Conservation (phyloP, 805 yeast genomes). For the Candida lessepsii region DNA sequence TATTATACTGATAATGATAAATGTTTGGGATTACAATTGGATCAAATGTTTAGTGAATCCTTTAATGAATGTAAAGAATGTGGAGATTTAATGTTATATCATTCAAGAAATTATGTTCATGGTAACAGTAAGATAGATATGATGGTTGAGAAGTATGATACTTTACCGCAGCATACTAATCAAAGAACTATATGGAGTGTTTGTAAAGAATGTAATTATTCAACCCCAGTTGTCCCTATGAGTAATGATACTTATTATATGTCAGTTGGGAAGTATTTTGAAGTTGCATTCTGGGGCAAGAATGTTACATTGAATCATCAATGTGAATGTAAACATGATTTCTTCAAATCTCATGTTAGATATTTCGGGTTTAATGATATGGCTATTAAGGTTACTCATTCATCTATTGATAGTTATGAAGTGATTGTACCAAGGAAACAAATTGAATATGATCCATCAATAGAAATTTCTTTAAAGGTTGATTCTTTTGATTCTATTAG, state of each 20-base stretch:
- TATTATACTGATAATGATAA: conserved; percentile 90
- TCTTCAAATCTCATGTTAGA: conserved; percentile 75
- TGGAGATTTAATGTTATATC: conserved; percentile 66
- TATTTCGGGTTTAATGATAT: conserved; percentile 80
- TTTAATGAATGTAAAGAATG: conserved; percentile 75
- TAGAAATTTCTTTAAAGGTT: conserved; percentile 65
- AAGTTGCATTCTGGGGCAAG: conserved; percentile 71
- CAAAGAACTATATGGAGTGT: conserved; percentile 87
- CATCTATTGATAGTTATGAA: conserved; percentile 72
- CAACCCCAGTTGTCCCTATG: conserved; percentile 78
- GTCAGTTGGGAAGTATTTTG: conserved; percentile 91
- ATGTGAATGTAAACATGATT: conserved; percentile 70
- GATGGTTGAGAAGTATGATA: conserved; percentile 53
- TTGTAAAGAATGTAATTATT: conserved; percentile 74
- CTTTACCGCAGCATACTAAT: conserved; percentile 23
- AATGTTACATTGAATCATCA: conserved; percentile 21
- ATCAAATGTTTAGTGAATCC: conserved; percentile 71
- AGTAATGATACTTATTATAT: conserved; percentile 85
- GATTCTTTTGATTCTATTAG: conserved; percentile 56
- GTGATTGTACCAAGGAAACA: conserved; percentile 73
- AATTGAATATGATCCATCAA: conserved; percentile 68
- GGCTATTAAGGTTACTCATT: conserved; percentile 77
- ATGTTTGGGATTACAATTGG: conserved; percentile 85
- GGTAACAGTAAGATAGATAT: conserved; percentile 82
- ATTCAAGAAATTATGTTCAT: conserved; percentile 84